Evolutionary conservation across 805 yeast species (phyloP).

Genomic region (Phaffomyces thermotolerans): DNA sequence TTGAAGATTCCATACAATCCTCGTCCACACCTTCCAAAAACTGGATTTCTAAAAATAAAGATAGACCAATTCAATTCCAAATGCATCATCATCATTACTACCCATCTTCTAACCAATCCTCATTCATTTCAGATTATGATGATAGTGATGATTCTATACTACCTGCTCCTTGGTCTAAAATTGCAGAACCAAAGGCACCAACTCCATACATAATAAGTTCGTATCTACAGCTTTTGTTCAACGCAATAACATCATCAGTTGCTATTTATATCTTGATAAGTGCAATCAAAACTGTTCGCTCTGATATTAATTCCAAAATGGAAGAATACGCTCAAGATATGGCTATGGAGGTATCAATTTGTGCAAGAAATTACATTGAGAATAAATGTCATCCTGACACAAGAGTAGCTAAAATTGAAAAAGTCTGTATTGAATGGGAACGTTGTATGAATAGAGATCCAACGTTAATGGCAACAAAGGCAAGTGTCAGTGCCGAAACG

Average conservation of each 20-base stretch:
- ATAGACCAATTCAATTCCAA: slow-evolving; percentile 21
- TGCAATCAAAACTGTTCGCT: slow-evolving; percentile 40
- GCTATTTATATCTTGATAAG: slow-evolving; percentile 37
- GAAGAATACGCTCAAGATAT: slow-evolving; percentile 39
- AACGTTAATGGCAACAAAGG: slow-evolving; percentile 36
- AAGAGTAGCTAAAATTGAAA: slow-evolving; percentile 51
- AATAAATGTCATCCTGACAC: slow-evolving; percentile 53
- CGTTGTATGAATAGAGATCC: slow-evolving; percentile 57
- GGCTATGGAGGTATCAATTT: slow-evolving; percentile 44
- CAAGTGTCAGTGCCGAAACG: slow-evolving; percentile 54
- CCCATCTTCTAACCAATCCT: slow-evolving; percentile 7
- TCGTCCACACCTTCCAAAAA: background rate
- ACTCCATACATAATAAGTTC: slow-evolving; percentile 53
- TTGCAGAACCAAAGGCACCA: slow-evolving; percentile 44
- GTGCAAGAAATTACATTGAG: slow-evolving; percentile 42
- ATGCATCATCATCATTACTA: slow-evolving; percentile 42
- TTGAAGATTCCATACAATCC: background rate
- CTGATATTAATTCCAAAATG: slow-evolving; percentile 48
- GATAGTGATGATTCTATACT: slow-evolving; percentile 22
- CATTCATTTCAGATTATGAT: background rate
- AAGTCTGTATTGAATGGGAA: slow-evolving; percentile 54
- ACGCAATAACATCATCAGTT: slow-evolving; percentile 39
- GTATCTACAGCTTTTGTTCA: slow-evolving; percentile 50
- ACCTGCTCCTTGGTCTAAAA: slow-evolving; percentile 55
- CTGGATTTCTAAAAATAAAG: background rate